A percentile compares a stretch with the other conserved stretches of the same genome.
Conservation (phyloP, 75 land plant species). For the Picea sitchensis region DNA sequence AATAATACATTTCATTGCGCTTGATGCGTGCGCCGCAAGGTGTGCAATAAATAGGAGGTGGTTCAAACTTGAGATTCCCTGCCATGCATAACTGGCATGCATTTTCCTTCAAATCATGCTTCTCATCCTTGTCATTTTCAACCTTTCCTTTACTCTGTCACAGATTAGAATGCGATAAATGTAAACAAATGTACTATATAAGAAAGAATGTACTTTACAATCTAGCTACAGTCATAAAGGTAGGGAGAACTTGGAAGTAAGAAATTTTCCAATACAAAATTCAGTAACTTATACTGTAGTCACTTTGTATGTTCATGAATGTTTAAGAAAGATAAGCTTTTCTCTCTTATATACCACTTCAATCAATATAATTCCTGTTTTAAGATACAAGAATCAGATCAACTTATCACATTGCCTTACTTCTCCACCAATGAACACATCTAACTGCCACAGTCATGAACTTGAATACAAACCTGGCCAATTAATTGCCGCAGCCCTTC, state of each 20-base stretch:
- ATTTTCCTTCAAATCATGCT: constrained; percentile 84
- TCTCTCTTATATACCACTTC: background rate
- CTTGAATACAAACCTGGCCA: constrained; percentile 64
- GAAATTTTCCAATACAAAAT: background rate
- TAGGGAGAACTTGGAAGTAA: background rate
- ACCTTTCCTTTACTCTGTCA: constrained; percentile 91
- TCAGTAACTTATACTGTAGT: background rate
- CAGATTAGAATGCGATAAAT: background rate
- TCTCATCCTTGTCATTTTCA: constrained; percentile 94
- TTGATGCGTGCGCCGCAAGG: constrained; percentile 95
- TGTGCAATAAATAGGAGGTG: constrained; percentile 94
- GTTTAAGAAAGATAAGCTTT: background rate
- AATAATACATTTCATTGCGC: constrained; percentile 81
- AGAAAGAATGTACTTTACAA: constrained; percentile 3
- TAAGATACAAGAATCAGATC: background rate
- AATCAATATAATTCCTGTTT: background rate
- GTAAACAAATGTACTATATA: background rate
- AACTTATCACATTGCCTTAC: background rate
- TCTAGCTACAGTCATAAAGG: background rate
- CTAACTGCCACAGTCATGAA: background rate
- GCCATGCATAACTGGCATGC: constrained; percentile 95
- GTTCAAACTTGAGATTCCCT: constrained; percentile 95
- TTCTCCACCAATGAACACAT: constrained; percentile 5
- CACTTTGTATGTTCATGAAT: background rate
- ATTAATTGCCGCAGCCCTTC: constrained; percentile 86